phyloP scores from a whole-genome alignment of 2,329 filamentous ascomycete genomes.

The Calonectria leucothoes region DNA sequence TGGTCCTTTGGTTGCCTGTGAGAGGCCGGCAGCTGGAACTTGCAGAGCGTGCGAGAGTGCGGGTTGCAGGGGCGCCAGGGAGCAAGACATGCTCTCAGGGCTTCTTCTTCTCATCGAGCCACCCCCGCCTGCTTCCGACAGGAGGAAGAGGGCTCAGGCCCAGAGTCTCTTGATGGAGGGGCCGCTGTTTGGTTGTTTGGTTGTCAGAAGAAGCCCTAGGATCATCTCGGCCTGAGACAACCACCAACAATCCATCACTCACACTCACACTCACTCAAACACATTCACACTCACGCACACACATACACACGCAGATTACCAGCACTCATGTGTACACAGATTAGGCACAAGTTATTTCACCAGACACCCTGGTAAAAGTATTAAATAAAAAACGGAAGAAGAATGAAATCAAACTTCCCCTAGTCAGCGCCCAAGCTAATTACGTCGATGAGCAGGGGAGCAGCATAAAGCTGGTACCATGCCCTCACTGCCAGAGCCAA shows the following conservation, averaged over 20 bases:
- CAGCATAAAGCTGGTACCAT: not conserved
- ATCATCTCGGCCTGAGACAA: not conserved
- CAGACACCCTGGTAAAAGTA: not conserved
- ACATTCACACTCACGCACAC: too few relatives aligned
- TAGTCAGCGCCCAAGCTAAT: not conserved
- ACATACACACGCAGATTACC: not conserved
- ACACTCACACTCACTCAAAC: too few relatives aligned
- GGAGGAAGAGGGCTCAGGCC: not conserved
- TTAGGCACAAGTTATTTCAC: not conserved
- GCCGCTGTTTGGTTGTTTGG: too few relatives aligned
- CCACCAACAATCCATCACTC: not conserved
- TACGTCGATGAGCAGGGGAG: not conserved
- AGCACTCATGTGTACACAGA: not conserved
- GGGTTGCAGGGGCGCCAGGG: constrained; percentile 19
- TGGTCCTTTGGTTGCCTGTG: constrained; percentile 32
- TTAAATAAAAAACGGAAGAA: not conserved
- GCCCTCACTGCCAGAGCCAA: not conserved
- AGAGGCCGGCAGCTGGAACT: constrained; percentile 29
- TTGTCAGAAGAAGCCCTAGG: not conserved
- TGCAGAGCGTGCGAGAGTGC: not conserved
- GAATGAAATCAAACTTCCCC: not conserved
- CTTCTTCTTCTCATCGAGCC: not conserved
- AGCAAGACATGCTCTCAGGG: not conserved
- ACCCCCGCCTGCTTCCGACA: not conserved
- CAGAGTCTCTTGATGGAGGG: not conserved